Evolutionary conservation across 1,139 yeast genomes (phyloP).

Genomic region (Diutina neorugosa): DNA sequence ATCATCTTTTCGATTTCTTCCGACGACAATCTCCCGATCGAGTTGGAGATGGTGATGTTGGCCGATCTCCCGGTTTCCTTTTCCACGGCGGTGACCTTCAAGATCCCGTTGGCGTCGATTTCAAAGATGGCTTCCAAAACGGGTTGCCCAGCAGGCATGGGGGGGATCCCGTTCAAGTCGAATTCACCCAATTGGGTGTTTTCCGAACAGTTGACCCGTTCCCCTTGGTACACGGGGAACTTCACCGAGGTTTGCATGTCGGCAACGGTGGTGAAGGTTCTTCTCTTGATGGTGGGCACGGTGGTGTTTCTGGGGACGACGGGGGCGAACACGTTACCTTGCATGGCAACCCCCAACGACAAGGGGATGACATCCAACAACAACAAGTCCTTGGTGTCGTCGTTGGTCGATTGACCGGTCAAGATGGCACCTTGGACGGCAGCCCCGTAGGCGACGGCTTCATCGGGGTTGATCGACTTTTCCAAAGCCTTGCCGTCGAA

Average conservation of each 20-base stretch:
- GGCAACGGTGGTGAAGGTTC: conserved; percentile 99
- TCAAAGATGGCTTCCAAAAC: conserved; percentile 98
- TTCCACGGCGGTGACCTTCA: conserved; percentile 98
- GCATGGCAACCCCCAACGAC: conserved; percentile 99
- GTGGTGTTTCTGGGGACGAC: conserved; percentile 99
- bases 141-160: conserved; percentile 99
- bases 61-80: conserved; percentile 99
- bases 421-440: conserved; percentile 99
- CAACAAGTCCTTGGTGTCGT: conserved; percentile 93
- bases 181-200: conserved; percentile 99
- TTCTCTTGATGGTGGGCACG: conserved; percentile 98
- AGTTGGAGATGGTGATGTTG: conserved; percentile 98
- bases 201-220: conserved; percentile 98
- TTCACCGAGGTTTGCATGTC: conserved; percentile 99
- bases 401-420: conserved; percentile 90
- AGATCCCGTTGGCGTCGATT: conserved; percentile 99
- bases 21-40: conserved; percentile 97
- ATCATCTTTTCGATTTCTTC: conserved; percentile 98
- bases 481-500: conserved; percentile 36
- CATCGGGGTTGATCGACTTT: conserved; percentile 41
- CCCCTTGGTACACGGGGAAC: conserved; percentile 99
- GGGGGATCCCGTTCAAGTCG: conserved; percentile 98
- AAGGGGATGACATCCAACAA: conserved; percentile 97
- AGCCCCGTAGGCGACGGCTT: conserved; percentile 91
- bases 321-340: conserved; percentile 98